These are phyloP conservation scores for Tricholoma furcatifolium DNA, from an alignment of 768 basidiomycete species.

Conservation along the genomic window DNA sequence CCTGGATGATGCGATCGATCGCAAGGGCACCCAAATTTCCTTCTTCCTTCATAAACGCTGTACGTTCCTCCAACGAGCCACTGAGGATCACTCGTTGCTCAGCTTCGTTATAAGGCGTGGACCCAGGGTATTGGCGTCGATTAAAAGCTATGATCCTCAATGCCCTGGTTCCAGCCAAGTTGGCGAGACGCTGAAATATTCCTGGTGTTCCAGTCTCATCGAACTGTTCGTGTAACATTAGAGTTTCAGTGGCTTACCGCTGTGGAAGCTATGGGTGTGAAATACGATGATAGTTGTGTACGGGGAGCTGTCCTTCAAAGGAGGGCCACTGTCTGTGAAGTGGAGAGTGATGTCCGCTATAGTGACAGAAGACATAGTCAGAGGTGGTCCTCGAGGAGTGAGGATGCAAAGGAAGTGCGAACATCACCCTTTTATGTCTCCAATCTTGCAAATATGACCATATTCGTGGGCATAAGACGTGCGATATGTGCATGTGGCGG, in stretches of 20 bases:
- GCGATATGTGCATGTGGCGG: too few relatives aligned
- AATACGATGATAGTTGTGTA: conserved; percentile 11
- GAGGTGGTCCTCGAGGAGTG: too few relatives aligned
- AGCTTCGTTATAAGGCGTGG: conserved; percentile 25
- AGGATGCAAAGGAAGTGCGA: too few relatives aligned
- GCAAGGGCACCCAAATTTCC: conserved; percentile 26
- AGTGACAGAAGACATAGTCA: not conserved
- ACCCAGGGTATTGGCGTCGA: conserved; percentile 30
- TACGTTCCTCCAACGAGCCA: conserved; percentile 18
- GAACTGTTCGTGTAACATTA: not conserved
- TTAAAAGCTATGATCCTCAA: conserved; percentile 30
- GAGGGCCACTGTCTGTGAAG: not conserved
- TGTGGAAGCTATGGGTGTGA: conserved; percentile 29
- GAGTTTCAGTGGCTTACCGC: not conserved
- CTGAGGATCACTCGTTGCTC: conserved; percentile 17
- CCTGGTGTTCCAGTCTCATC: conserved; percentile 8
- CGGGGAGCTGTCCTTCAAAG: not conserved
- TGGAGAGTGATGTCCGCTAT: not conserved
- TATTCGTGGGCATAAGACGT: too few relatives aligned
- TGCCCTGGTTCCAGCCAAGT: conserved; percentile 12
- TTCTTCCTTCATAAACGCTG: conserved; percentile 20
- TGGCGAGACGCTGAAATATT: conserved; percentile 21
- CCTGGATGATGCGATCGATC: conserved; percentile 26
- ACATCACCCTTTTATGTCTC: too few relatives aligned
- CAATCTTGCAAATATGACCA: too few relatives aligned